Evolutionary conservation across 768 basidiomycete genomes (phyloP).

Genomic region (Pholiota conissans): DNA sequence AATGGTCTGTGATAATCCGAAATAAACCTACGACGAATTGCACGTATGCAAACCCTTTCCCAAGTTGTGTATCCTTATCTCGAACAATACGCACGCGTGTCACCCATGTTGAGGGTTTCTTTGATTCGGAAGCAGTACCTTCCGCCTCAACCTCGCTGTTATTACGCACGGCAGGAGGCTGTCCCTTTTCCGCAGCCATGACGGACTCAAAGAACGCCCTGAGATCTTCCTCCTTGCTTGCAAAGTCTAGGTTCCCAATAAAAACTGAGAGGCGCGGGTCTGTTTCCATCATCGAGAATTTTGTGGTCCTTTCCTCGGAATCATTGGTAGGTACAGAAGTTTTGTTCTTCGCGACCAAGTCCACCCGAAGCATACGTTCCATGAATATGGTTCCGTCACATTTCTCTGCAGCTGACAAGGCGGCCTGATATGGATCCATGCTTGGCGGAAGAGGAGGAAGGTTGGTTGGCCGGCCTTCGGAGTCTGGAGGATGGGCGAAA

Average conservation of each 20-base stretch:
- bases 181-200: slow-evolving; percentile 69
- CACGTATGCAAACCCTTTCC: slow-evolving; percentile 95
- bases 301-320: slow-evolving; percentile 18
- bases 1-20: slow-evolving; percentile 2
- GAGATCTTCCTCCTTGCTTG: slow-evolving; percentile 87
- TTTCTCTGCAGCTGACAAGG: slow-evolving; percentile 51
- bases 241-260: slow-evolving; percentile 92
- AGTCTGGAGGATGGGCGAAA: slow-evolving; percentile 68
- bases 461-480: slow-evolving; percentile 41
- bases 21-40: slow-evolving; percentile 69
- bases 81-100: slow-evolving; percentile 84
- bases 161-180: slow-evolving; percentile 32
- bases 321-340: slow-evolving; percentile 8
- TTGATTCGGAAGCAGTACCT: slow-evolving; percentile 18
- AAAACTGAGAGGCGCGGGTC: slow-evolving; percentile 87
- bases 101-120: slow-evolving; percentile 62
- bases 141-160: slow-evolving; percentile 25
- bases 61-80: slow-evolving; percentile 89
- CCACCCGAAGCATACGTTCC: slow-evolving; percentile 79
- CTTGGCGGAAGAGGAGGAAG: slow-evolving; percentile 48
- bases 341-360: slow-evolving; percentile 48
- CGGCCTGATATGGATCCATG: slow-evolving; percentile 74
- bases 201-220: slow-evolving; percentile 83
- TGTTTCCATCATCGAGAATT: slow-evolving; percentile 29
- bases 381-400: slow-evolving; percentile 75